A percentile compares a stretch with the other conserved stretches of the same genome.
phyloP scores from a whole-genome alignment of 345 rosid species.

The Euphorbia tirucalli region DNA sequence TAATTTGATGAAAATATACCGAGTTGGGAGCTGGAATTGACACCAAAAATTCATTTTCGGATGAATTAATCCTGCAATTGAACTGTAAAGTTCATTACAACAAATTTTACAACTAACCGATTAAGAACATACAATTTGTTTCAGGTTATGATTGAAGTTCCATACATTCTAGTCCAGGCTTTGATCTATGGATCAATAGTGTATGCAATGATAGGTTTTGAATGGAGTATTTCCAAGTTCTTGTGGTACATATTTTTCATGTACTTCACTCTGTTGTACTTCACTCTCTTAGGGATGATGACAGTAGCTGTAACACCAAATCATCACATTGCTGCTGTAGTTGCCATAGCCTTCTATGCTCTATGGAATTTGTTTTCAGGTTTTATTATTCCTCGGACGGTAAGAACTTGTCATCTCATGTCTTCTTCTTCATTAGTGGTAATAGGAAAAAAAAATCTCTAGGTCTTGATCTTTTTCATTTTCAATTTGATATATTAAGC shows the following conservation, averaged over 20 bases:
- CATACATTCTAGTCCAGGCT: neutral
- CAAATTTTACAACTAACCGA: no score
- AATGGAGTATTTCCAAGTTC: neutral
- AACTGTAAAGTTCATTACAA: no score
- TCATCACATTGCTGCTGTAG: constrained; percentile 48
- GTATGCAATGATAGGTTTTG: neutral
- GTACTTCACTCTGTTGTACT: constrained; percentile 3
- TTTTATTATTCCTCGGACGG: constrained; percentile 59
- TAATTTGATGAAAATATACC: no score
- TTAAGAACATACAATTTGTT: neutral
- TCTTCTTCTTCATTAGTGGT: neutral
- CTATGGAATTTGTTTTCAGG: constrained; percentile 63
- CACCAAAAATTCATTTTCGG: no score
- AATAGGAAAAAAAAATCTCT: no score
- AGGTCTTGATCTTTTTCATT: no score
- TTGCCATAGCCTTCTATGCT: constrained; percentile 46
- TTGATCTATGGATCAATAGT: neutral
- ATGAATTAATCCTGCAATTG: no score
- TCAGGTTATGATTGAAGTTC: neutral
- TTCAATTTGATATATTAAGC: no score
- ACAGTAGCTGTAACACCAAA: constrained; percentile 67
- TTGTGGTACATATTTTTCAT: neutral
- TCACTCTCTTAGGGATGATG: constrained; percentile 70
- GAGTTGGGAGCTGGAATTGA: no score
- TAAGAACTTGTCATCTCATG: constrained; percentile 14